Evolutionary conservation across 495 filamentous ascomycete genomes (phyloP).

Genomic region (Xylaria nigripes): DNA sequence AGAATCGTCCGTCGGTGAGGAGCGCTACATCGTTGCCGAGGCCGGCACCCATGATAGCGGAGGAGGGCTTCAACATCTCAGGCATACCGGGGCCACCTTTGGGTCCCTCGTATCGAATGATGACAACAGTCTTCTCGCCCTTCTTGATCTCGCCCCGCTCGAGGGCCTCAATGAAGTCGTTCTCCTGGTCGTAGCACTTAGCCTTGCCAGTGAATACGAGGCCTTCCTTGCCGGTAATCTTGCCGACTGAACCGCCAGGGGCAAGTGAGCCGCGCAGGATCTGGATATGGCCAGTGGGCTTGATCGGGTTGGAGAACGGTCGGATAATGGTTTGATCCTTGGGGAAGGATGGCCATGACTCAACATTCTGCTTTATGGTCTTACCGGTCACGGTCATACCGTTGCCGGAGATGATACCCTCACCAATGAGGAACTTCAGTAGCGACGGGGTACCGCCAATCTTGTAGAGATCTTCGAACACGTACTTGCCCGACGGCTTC

Average conservation of each 20-base stretch:
- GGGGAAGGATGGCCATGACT: constrained; percentile 69
- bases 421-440: constrained; percentile 83
- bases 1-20: constrained; percentile 71
- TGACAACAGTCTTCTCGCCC: constrained; percentile 94
- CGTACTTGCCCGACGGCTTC: constrained; percentile 95
- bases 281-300: constrained; percentile 89
- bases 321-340: constrained; percentile 84
- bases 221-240: constrained; percentile 98
- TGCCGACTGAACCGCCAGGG: constrained; percentile 87
- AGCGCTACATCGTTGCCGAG: constrained; percentile 76
- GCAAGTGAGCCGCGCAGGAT: constrained; percentile 88
- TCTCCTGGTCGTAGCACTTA: constrained; percentile 78
- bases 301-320: constrained; percentile 85
- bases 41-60: constrained; percentile 79
- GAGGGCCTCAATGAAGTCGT: constrained; percentile 68
- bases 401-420: constrained; percentile 79
- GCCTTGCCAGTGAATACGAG: constrained; percentile 81
- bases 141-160: constrained; percentile 82
- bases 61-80: constrained; percentile 78
- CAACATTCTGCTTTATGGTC: constrained; percentile 85
- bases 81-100: constrained; percentile 79
- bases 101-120: constrained; percentile 92
- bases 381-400: constrained; percentile 92
- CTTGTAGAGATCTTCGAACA: constrained; percentile 83
- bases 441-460: constrained; percentile 90